phyloP scores from a whole-genome alignment of 2,329 filamentous ascomycete species.

The Aspergillus persii region DNA sequence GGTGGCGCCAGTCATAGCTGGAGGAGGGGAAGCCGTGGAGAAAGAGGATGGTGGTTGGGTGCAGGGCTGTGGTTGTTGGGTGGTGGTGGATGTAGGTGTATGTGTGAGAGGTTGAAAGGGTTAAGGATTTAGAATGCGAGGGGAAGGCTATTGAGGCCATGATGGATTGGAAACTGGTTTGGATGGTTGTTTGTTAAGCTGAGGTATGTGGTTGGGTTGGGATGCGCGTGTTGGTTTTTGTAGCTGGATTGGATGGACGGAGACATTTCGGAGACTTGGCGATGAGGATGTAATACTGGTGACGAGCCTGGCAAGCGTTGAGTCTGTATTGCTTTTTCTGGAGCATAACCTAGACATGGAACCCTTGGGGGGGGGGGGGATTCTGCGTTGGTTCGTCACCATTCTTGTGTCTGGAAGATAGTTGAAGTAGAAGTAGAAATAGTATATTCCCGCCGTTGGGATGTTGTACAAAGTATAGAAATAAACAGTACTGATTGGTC shows the following conservation, averaged over 20 bases:
- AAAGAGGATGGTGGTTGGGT: constrained; percentile 42
- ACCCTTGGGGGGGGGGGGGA: too few relatives aligned
- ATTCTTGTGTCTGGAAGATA: too few relatives aligned
- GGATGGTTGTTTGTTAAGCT: neutral
- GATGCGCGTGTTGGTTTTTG: neutral
- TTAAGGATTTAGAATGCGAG: constrained; percentile 13
- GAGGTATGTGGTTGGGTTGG: neutral
- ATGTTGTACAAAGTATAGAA: too few relatives aligned
- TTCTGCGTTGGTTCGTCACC: too few relatives aligned
- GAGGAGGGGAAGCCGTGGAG: constrained; percentile 52
- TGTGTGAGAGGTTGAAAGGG: constrained; percentile 14
- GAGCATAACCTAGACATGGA: too few relatives aligned
- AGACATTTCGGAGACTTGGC: neutral
- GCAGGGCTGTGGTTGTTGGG: neutral
- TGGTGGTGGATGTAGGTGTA: constrained; percentile 32
- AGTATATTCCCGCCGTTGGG: too few relatives aligned
- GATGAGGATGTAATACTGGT: neutral
- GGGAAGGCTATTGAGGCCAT: constrained; percentile 23
- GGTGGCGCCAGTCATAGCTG: constrained; percentile 44
- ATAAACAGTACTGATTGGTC: too few relatives aligned
- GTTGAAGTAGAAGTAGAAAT: too few relatives aligned
- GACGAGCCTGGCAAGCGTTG: neutral
- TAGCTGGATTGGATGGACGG: neutral
- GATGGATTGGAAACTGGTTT: neutral
- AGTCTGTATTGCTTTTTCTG: neutral